phyloP scores from a whole-genome alignment of 2,329 filamentous ascomycete species.

The Aurifilum marmelostoma region DNA sequence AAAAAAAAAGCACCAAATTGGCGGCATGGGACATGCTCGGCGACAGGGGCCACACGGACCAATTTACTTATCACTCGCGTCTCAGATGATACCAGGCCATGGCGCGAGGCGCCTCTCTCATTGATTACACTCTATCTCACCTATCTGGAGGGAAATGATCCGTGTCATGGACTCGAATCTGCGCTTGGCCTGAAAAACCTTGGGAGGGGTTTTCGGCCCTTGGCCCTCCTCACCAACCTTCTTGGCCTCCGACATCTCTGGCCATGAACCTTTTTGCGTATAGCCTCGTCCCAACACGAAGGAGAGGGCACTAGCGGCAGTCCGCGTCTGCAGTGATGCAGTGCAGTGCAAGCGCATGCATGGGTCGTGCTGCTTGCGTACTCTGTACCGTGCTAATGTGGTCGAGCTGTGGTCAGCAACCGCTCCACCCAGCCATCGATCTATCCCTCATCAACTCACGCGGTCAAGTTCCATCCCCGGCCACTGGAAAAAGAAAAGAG shows the following conservation, averaged over 20 bases:
- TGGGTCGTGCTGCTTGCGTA: background rate
- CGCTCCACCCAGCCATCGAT: background rate
- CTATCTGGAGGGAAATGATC: background rate
- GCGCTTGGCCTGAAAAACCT: background rate
- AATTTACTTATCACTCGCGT: slow-evolving; percentile 20
- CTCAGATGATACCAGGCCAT: slow-evolving; percentile 17
- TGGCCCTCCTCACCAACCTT: slow-evolving; percentile 1
- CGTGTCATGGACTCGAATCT: background rate
- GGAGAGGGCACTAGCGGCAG: background rate
- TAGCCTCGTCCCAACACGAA: background rate
- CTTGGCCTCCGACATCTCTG: background rate
- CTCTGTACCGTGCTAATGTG: background rate
- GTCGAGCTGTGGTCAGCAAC: background rate
- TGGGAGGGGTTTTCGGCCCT: background rate
- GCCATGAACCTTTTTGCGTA: background rate
- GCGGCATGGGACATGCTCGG: slow-evolving; percentile 4
- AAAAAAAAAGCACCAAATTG: background rate
- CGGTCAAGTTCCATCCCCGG: background rate
- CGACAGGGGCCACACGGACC: slow-evolving; percentile 15
- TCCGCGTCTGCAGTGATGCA: background rate
- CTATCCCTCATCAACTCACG: slow-evolving; percentile 7
- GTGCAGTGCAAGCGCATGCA: background rate
- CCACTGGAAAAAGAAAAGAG: background rate
- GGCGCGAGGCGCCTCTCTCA: slow-evolving; percentile 8
- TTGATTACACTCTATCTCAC: slow-evolving; percentile 5